phyloP scores from a whole-genome alignment of 768 basidiomycete genomes.

The Trametes sanguinea region DNA sequence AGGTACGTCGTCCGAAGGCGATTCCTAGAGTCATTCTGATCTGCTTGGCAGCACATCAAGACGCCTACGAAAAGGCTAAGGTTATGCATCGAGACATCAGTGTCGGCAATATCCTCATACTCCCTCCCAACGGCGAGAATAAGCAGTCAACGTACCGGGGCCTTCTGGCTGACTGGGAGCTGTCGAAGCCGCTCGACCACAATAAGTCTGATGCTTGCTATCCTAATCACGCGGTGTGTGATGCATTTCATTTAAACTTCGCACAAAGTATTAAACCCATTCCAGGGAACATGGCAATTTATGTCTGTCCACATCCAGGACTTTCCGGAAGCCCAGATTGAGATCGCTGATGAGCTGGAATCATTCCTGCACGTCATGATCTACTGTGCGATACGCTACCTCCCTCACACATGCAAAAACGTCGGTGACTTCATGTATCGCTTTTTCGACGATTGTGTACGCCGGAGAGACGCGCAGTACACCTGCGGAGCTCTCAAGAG shows the following conservation, averaged over 20 bases:
- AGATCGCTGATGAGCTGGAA: constrained; percentile 10
- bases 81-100: constrained; percentile 15
- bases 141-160: background rate
- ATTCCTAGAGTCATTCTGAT: too few species aligned
- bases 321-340: background rate
- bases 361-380: constrained; percentile 10
- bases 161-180: constrained; percentile 10
- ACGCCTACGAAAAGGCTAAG: background rate
- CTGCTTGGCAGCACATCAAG: background rate
- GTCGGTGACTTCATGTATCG: constrained; percentile 15
- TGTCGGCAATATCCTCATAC: constrained; percentile 8
- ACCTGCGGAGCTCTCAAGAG: too few species aligned
- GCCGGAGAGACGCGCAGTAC: too few species aligned
- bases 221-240: background rate
- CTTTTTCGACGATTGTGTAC: constrained; percentile 3
- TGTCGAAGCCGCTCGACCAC: background rate
- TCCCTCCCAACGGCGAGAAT: too few species aligned
- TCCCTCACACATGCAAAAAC: constrained; percentile 8
- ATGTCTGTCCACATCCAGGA: background rate
- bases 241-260: too few species aligned
- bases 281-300: constrained; percentile 12
- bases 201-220: background rate
- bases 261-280: background rate
- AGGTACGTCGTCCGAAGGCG: background rate
- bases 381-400: constrained; percentile 13